phyloP scores from a whole-genome alignment of 1,284 basidiomycete species.

The Moesziomyces sp. region DNA sequence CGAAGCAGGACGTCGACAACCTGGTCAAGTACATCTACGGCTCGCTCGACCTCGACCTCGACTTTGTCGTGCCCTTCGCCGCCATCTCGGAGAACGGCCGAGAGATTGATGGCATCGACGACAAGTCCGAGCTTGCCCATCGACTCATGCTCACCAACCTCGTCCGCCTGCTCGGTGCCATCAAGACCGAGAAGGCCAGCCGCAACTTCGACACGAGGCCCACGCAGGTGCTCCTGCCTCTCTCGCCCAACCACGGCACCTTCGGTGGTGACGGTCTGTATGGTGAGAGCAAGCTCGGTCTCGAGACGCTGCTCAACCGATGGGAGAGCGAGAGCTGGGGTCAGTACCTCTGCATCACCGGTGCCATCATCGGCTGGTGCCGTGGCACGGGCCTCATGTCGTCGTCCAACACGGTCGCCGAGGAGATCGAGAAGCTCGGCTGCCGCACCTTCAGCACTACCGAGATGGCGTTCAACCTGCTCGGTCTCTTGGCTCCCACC shows the following conservation, averaged over 20 bases:
- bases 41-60: constrained; percentile 91
- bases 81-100: constrained; percentile 98
- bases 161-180: constrained; percentile 91
- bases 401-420: constrained; percentile 92
- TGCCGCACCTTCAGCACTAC: constrained; percentile 98
- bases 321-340: constrained; percentile 97
- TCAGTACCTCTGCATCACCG: constrained; percentile 96
- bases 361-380: constrained; percentile 92
- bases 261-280: constrained; percentile 98
- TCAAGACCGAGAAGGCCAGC: constrained; percentile 97
- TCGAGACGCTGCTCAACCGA: constrained; percentile 96
- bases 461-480: constrained; percentile 99
- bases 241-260: constrained; percentile 96
- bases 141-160: constrained; percentile 84
- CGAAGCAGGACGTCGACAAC: constrained; percentile 91
- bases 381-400: constrained; percentile 95
- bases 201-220: constrained; percentile 95
- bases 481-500: constrained; percentile 97
- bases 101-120: constrained; percentile 95
- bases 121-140: constrained; percentile 96
- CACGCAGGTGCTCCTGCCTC: constrained; percentile 94
- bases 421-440: constrained; percentile 91
- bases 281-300: constrained; percentile 96
- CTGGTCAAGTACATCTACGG: constrained; percentile 98
- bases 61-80: constrained; percentile 97